Conservation (phyloP, 2,329 filamentous ascomycete genomes). For the Penicillium sp. region DNA sequence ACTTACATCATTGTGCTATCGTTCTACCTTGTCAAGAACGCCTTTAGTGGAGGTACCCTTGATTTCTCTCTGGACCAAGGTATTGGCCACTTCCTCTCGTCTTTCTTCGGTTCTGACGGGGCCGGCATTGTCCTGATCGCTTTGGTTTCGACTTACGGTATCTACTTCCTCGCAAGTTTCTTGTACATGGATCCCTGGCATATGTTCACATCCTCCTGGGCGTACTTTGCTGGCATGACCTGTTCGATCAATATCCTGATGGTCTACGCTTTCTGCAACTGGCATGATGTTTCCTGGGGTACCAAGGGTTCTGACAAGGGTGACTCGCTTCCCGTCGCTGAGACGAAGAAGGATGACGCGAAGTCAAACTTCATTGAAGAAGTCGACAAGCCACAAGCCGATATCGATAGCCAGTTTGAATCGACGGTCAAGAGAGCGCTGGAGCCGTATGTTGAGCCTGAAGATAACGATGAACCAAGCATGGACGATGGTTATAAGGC, state of each 20-base stretch:
- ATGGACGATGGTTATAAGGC: conserved; percentile 97
- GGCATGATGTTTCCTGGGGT: conserved; percentile 99
- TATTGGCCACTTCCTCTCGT: conserved; percentile 64
- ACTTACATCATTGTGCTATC: conserved; percentile 83
- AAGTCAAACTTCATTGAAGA: conserved; percentile 87
- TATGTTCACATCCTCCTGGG: conserved; percentile 97
- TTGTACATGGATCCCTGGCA: conserved; percentile 97
- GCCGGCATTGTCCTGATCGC: conserved; percentile 91
- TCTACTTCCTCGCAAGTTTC: conserved; percentile 96
- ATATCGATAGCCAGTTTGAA: conserved; percentile 96
- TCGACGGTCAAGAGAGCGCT: conserved; percentile 90
- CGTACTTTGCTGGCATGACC: conserved; percentile 87
- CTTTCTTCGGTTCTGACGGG: conserved; percentile 74
- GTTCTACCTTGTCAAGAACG: conserved; percentile 78
- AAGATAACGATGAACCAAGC: conserved; percentile 76
- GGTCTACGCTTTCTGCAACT: conserved; percentile 98
- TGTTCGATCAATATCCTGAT: conserved; percentile 98
- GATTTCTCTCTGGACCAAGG: conserved; percentile 65
- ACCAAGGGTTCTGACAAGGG: conserved; percentile 96
- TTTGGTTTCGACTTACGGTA: conserved; percentile 84
- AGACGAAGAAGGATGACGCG: conserved; percentile 82
- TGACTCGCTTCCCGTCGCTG: conserved; percentile 82
- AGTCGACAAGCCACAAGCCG: conserved; percentile 90
- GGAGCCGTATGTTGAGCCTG: conserved; percentile 71
- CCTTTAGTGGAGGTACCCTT: conserved; percentile 61